Percentiles rank a stretch among this genome's conserved stretches.
These are phyloP conservation scores for Cryphonectria japonica DNA, from an alignment of 2,329 filamentous ascomycete species.

Conservation along the genomic window DNA sequence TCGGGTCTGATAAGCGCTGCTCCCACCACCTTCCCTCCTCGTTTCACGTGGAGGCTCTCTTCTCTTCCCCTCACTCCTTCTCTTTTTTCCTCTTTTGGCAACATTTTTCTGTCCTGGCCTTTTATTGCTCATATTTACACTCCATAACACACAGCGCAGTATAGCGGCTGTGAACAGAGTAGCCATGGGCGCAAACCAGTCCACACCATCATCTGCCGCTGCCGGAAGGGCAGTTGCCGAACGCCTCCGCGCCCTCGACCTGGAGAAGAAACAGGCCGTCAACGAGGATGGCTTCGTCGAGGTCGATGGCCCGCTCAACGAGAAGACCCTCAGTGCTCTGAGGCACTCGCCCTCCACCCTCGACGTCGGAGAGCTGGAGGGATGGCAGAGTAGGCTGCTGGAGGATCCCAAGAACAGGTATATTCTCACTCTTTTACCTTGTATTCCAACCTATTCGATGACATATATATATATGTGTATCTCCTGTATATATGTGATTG, in stretches of 20 bases:
- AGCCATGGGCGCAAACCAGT: constrained; percentile 51
- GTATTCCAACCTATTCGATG: too few species aligned
- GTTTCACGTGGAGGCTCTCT: not conserved
- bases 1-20: not conserved
- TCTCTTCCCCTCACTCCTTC: not conserved
- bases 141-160: not conserved
- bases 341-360: constrained; percentile 49
- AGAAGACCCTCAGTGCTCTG: constrained; percentile 41
- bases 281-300: constrained; percentile 58
- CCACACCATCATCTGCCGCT: constrained; percentile 38
- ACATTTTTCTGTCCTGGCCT: not conserved
- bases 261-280: constrained; percentile 34
- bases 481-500: too few species aligned
- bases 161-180: not conserved
- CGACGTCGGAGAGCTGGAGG: constrained; percentile 52
- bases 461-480: too few species aligned
- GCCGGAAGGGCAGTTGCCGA: constrained; percentile 51
- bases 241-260: constrained; percentile 48
- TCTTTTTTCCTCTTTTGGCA: not conserved
- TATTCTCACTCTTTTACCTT: not conserved
- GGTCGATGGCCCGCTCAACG: constrained; percentile 40
- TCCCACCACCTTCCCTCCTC: not conserved
- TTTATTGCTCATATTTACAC: not conserved
- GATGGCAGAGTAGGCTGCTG: constrained; percentile 66
- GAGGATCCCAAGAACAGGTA: constrained; percentile 69